phyloP scores from a whole-genome alignment of 2,329 filamentous ascomycete species.

The Zalaria sp. region DNA sequence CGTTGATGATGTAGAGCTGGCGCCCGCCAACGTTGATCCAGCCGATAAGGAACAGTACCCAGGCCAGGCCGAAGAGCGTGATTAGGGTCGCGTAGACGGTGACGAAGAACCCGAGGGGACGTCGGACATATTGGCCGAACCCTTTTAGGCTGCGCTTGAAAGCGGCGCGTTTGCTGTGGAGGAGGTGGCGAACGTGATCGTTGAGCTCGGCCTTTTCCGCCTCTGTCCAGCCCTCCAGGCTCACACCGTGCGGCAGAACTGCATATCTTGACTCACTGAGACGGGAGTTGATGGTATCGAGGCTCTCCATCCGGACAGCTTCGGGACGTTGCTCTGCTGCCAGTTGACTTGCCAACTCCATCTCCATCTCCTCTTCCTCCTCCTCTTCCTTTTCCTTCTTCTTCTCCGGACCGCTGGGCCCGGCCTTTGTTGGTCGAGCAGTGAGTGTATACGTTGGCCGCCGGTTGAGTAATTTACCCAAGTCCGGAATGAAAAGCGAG shows the following conservation, averaged over 20 bases:
- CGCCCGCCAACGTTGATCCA: constrained; percentile 72
- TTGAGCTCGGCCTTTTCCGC: constrained; percentile 66
- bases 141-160: constrained; percentile 70
- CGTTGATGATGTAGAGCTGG: constrained; percentile 46
- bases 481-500: constrained; percentile 69
- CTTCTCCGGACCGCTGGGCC: constrained; percentile 2
- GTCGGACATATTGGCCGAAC: constrained; percentile 64
- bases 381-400: constrained; percentile 4
- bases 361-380: constrained; percentile 3
- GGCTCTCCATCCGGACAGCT: background rate
- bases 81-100: constrained; percentile 73
- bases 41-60: constrained; percentile 79
- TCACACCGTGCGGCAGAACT: constrained; percentile 60
- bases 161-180: constrained; percentile 66
- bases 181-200: constrained; percentile 75
- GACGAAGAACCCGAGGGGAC: constrained; percentile 68
- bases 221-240: constrained; percentile 58
- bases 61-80: constrained; percentile 71
- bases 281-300: constrained; percentile 45
- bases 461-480: constrained; percentile 64
- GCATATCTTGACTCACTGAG: constrained; percentile 62
- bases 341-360: background rate
- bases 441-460: constrained; percentile 65
- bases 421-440: constrained; percentile 23
- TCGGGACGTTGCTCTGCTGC: background rate